Conservation (phyloP, 441 rosid genomes). For the Metrosideros polymorpha region DNA sequence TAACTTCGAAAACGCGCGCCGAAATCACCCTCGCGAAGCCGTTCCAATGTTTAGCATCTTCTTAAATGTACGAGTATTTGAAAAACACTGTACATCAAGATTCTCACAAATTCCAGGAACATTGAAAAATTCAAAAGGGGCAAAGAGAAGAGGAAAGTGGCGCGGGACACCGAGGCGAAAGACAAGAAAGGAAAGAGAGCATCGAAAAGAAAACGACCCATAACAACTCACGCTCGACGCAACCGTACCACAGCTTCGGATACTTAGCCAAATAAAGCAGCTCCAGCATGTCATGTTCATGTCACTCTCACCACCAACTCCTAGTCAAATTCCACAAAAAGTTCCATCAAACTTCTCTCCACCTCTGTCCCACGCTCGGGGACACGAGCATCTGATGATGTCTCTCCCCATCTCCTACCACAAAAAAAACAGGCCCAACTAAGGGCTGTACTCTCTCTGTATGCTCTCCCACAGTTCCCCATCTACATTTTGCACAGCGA, state of each 20-base stretch:
- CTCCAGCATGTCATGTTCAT: background rate
- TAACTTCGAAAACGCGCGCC: background rate
- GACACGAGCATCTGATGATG: constrained; percentile 7
- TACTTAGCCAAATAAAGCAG: background rate
- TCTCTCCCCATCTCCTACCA: background rate
- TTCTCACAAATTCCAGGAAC: background rate
- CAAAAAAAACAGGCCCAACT: background rate
- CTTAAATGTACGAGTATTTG: background rate
- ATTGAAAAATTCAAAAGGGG: background rate
- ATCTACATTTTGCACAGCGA: background rate
- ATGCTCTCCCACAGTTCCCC: background rate
- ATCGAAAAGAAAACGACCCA: constrained; percentile 6
- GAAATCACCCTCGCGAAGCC: background rate
- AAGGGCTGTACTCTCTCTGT: background rate
- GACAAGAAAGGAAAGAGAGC: constrained; percentile 3
- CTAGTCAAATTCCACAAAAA: constrained; percentile 1
- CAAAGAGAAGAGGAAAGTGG: background rate
- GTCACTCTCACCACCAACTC: background rate
- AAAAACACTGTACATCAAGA: background rate
- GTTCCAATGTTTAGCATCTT: background rate
- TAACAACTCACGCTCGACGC: background rate
- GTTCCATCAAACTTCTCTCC: background rate
- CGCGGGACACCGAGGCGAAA: background rate
- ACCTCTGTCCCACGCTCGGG: background rate
- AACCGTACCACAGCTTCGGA: background rate